phyloP scores from a whole-genome alignment of 768 basidiomycete genomes.

The Leccinellum albellum region DNA sequence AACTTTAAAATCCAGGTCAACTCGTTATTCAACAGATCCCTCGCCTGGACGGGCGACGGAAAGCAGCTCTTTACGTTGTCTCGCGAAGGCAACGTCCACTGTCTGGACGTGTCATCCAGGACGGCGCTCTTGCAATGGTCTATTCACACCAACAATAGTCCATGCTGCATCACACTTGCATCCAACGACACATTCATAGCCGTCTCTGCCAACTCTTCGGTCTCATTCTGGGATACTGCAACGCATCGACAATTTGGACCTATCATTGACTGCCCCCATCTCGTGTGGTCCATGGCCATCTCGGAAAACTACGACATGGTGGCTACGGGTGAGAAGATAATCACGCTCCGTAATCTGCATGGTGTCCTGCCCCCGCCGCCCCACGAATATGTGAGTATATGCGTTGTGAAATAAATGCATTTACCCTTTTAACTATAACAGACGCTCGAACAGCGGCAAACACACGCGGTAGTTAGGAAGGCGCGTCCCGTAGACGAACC shows the following conservation, averaged over 20 bases:
- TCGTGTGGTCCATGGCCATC: neutral
- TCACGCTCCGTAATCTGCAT: neutral
- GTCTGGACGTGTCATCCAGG: neutral
- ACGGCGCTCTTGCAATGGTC: neutral
- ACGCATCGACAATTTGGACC: neutral
- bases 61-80: neutral
- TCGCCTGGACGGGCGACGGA: neutral
- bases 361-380: neutral
- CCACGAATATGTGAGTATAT: neutral
- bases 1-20: neutral
- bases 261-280: neutral
- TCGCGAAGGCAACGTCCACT: neutral
- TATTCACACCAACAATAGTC: neutral
- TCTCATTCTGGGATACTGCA: neutral
- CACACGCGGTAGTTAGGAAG: neutral
- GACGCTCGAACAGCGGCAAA: neutral
- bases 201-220: neutral
- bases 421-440: neutral
- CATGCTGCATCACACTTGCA: neutral
- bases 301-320: neutral
- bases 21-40: neutral
- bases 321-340: neutral
- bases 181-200: neutral
- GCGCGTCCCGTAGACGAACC: neutral
- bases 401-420: neutral